A percentile compares a stretch with the other conserved stretches of the same genome.
These are phyloP conservation scores for Solanum paucissectum DNA, from an alignment of 257 asterid genomes.

Conservation along the genomic window DNA sequence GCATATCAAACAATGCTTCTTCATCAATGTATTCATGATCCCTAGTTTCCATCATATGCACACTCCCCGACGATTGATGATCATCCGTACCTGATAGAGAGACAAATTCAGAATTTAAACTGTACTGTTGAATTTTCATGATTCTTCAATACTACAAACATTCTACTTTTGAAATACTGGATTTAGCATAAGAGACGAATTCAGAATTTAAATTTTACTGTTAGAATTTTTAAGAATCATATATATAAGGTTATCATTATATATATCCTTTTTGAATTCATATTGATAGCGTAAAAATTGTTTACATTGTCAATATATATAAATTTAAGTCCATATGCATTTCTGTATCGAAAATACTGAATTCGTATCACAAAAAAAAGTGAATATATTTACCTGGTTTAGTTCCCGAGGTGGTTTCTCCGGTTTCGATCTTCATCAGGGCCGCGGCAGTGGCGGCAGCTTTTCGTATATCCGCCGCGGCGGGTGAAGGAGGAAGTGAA, in stretches of 20 bases:
- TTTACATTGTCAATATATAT: not conserved
- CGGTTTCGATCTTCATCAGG: conserved; percentile 18
- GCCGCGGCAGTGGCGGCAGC: conserved; percentile 43
- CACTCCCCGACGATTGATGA: not conserved
- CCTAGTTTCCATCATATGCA: not conserved
- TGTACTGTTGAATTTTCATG: not conserved
- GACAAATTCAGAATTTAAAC: not conserved
- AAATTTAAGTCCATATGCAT: rapidly evolving
- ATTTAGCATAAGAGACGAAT: not conserved
- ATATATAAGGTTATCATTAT: not conserved
- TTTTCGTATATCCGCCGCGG: conserved; percentile 29
- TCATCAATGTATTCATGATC: conserved; percentile 22
- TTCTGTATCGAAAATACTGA: not conserved
- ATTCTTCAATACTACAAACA: not conserved
- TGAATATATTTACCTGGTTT: not conserved
- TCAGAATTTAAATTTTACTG: no score
- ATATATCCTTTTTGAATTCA: no score
- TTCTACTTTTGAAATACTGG: not conserved
- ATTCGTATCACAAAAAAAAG: not conserved
- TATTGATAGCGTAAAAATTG: not conserved
- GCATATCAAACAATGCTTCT: conserved; percentile 32
- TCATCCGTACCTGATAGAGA: not conserved
- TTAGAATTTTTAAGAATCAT: not conserved
- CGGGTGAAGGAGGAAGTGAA: conserved; percentile 25
- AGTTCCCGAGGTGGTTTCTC: not conserved